A percentile compares a stretch with the other conserved stretches of the same genome.
Conservation (phyloP, 2,329 filamentous ascomycete species). For the Paecilomyces sp. region DNA sequence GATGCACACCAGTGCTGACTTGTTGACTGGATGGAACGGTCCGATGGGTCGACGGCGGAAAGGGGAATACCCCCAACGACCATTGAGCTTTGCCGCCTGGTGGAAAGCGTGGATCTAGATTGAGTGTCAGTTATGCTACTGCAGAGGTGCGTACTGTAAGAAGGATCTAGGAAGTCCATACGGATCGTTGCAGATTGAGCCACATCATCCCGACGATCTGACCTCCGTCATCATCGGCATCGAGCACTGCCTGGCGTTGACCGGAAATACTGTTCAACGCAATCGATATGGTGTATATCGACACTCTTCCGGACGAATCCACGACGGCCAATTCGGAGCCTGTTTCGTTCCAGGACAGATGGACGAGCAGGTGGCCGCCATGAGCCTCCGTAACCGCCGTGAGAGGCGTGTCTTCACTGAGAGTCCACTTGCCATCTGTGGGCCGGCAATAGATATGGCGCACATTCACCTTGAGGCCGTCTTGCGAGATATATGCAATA, state of each 20-base stretch:
- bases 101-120: slow-evolving; percentile 38
- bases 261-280: slow-evolving; percentile 65
- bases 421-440: slow-evolving; percentile 64
- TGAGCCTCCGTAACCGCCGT: slow-evolving; percentile 55
- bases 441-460: slow-evolving; percentile 64
- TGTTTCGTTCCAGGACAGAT: slow-evolving; percentile 73
- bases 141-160: slow-evolving; percentile 25
- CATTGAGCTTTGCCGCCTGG: slow-evolving; percentile 56
- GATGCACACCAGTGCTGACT: slow-evolving; percentile 69
- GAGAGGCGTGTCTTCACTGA: slow-evolving; percentile 64
- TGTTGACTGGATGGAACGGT: slow-evolving; percentile 60
- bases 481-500: slow-evolving; percentile 70
- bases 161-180: slow-evolving; percentile 19
- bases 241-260: slow-evolving; percentile 56
- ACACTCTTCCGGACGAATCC: slow-evolving; percentile 70
- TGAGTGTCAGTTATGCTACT: neutral
- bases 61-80: slow-evolving; percentile 63
- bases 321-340: slow-evolving; percentile 76
- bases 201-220: slow-evolving; percentile 80
- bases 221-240: slow-evolving; percentile 66
- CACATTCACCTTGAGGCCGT: slow-evolving; percentile 64
- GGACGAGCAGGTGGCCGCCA: slow-evolving; percentile 62
- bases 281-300: slow-evolving; percentile 64
- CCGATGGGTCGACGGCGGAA: slow-evolving; percentile 59
- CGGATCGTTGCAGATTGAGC: slow-evolving; percentile 57